Conservation (phyloP, 371 early-diverging fungal genomes). For the Mucor velutinosus region DNA sequence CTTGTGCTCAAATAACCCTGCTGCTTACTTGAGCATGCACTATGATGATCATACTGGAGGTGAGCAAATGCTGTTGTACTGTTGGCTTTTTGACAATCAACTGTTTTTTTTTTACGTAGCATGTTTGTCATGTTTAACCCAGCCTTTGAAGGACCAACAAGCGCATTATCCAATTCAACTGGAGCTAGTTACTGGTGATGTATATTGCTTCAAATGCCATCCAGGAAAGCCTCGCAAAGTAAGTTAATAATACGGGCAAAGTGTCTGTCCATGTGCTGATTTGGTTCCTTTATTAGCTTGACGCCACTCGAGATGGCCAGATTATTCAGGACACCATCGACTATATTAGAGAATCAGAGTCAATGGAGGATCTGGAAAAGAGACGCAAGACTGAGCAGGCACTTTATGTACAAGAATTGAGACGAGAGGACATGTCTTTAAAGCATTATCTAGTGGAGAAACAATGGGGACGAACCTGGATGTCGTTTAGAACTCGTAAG, state of each 20-base stretch:
- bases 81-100: too few species aligned
- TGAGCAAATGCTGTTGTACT: background rate
- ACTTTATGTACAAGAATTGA: conserved; percentile 47
- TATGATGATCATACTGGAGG: conserved; percentile 24
- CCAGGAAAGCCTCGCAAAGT: conserved; percentile 18
- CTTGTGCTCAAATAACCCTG: conserved; percentile 26
- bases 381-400: conserved; percentile 48
- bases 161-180: conserved; percentile 32
- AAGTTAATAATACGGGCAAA: background rate
- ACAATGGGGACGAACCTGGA: conserved; percentile 47
- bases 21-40: conserved; percentile 28
- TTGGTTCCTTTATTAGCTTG: background rate
- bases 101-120: conserved; percentile 4
- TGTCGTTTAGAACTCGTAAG: conserved; percentile 54
- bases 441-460: conserved; percentile 47
- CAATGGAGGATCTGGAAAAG: conserved; percentile 33
- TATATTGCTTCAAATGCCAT: conserved; percentile 35
- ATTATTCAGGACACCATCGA: background rate
- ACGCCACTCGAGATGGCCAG: background rate
- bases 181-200: conserved; percentile 21
- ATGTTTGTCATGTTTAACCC: conserved; percentile 28
- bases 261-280: background rate
- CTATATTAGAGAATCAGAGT: conserved; percentile 22
- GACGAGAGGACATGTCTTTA: conserved; percentile 46
- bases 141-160: conserved; percentile 4